A percentile compares a stretch with the other conserved stretches of the same genome.
Conservation (phyloP, 1,284 basidiomycete genomes). For the Exobasidium rhododendri region DNA sequence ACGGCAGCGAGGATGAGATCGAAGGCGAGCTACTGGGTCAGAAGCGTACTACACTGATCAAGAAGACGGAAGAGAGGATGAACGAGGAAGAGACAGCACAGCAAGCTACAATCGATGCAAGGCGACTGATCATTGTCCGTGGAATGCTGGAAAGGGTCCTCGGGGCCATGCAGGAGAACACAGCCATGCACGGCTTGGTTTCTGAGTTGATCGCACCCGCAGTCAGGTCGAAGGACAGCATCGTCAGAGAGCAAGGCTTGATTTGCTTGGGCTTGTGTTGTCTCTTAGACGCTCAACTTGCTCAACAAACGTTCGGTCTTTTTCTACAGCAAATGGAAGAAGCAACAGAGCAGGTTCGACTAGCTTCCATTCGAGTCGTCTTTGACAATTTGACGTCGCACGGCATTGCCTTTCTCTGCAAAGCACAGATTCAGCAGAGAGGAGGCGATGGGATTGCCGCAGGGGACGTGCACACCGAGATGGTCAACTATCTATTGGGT, state of each 20-base stretch:
- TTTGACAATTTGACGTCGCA: slow-evolving; percentile 91
- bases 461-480: slow-evolving; percentile 40
- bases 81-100: slow-evolving; percentile 17
- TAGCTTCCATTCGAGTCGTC: slow-evolving; percentile 64
- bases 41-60: slow-evolving; percentile 17
- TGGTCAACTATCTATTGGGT: slow-evolving; percentile 43
- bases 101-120: slow-evolving; percentile 36
- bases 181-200: slow-evolving; percentile 83
- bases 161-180: slow-evolving; percentile 81
- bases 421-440: slow-evolving; percentile 47
- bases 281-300: slow-evolving; percentile 85
- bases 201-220: slow-evolving; percentile 86
- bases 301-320: slow-evolving; percentile 81
- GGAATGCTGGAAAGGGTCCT: slow-evolving; percentile 78
- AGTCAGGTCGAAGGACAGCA: slow-evolving; percentile 78
- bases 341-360: slow-evolving; percentile 72
- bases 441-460: slow-evolving; percentile 40
- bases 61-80: background rate
- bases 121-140: slow-evolving; percentile 66
- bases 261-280: slow-evolving; percentile 83
- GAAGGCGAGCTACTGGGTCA: slow-evolving; percentile 18
- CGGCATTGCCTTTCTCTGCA: slow-evolving; percentile 70
- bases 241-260: slow-evolving; percentile 80
- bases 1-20: slow-evolving; percentile 16
- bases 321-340: slow-evolving; percentile 80